Evolutionary conservation across 1,139 yeast genomes (phyloP), one percentile per base, ranked within the genome.

Genomic region (Keqinozyma sinolaborantium): DNA sequence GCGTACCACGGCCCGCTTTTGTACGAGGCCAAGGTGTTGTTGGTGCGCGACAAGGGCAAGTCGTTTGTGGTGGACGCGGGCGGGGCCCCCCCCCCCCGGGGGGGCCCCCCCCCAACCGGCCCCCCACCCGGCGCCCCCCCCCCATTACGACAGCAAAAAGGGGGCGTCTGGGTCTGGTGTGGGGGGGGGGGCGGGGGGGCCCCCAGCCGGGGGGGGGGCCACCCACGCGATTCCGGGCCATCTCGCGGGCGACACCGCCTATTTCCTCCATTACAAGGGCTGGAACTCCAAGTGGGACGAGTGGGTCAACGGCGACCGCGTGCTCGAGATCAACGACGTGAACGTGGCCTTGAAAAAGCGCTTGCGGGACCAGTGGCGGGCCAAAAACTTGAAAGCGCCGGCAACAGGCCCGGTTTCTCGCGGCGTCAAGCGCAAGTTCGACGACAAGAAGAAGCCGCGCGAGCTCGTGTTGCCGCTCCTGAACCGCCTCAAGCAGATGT

Each of bases 221-320:
- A 12, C n/a, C n/a, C n/a, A n/a, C n/a, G 69, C 59, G 27, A 55
- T 79, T 21, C 82, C 87, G 1, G 60, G 52, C 11, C 70, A 64
- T 3, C 50, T 72, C 24, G 48, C 47, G 23, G 56, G 53, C 18
- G 48, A 60, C 32, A 54, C 64, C 34, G 70, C 79, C 35, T 90
- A 77, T 56, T 80, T 68, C 43, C 77, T 92, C 7, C 98, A 92
- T 53, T 92, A 92, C 58, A 85, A 82, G 48, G 97, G 98, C 2
- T 92, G 98, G 98, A 92, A 88, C 50, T 60, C 81, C 14, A 81
- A 90, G 41, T 90, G 97, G 97, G 97, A 92, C 53, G 98, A 92
- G 55, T 92, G 98, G 98, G 95, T 92, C 1, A 73, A 77, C 1
- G 58, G 60, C 7, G 81, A 77, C 30, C 64, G 97, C 25, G 73